Evolutionary conservation across 169 alveolate species (phyloP).

Genomic region (Plasmodium sp.): DNA sequence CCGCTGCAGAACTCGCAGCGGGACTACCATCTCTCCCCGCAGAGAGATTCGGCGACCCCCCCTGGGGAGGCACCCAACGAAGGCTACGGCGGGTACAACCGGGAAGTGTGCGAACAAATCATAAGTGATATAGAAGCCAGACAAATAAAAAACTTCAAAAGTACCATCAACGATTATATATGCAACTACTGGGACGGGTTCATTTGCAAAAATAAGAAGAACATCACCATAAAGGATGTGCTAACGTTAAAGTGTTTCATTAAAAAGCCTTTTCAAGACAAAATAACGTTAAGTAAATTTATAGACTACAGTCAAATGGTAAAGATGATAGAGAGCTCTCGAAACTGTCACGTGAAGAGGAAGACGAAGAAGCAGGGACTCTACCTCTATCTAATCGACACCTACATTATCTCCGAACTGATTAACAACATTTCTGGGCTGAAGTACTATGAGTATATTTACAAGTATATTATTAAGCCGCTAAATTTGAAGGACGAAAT

Average conservation of each 20-base stretch:
- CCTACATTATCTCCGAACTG: constrained; percentile 48
- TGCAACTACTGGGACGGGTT: constrained; percentile 83
- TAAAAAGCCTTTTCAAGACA: constrained; percentile 76
- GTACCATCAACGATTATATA: constrained; percentile 71
- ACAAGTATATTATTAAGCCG: constrained; percentile 55
- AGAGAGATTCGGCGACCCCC: not conserved
- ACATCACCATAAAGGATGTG: constrained; percentile 77
- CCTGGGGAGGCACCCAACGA: not conserved
- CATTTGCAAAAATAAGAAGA: constrained; percentile 78
- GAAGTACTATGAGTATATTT: constrained; percentile 47
- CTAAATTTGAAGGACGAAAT: constrained; percentile 50
- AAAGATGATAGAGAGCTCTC: constrained; percentile 75
- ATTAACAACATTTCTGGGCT: constrained; percentile 56
- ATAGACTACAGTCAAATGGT: constrained; percentile 69
- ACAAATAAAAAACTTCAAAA: constrained; percentile 48
- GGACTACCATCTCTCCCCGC: not conserved
- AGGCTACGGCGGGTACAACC: not conserved
- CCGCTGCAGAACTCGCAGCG: no score
- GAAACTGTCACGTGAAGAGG: constrained; percentile 7
- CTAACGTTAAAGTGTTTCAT: constrained; percentile 77
- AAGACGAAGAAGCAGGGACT: constrained; percentile 21
- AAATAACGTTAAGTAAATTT: constrained; percentile 69
- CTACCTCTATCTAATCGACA: constrained; percentile 50
- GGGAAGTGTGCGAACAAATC: not conserved
- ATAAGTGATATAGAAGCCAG: constrained; percentile 18